phyloP scores from a whole-genome alignment of 208 protist species.

The Crithidia sp. region DNA sequence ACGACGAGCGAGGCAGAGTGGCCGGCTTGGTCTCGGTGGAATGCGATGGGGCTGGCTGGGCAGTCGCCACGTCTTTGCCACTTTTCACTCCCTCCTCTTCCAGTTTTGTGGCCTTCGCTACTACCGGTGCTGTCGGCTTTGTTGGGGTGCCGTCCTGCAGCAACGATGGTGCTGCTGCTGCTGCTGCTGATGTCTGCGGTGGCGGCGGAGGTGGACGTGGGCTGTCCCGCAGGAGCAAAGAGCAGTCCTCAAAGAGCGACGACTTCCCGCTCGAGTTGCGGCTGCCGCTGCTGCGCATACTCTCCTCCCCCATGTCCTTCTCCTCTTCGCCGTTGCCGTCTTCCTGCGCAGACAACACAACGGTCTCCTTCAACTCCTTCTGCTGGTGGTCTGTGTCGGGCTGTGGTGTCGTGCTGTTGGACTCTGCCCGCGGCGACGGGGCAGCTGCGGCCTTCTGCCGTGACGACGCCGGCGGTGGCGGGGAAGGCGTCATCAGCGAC shows the following conservation, averaged over 20 bases:
- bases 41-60: too few species aligned
- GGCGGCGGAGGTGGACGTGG: neutral
- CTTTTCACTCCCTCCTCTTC: neutral
- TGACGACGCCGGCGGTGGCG: neutral
- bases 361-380: neutral
- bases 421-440: neutral
- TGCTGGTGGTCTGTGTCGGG: neutral
- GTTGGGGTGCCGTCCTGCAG: too few species aligned
- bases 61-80: neutral
- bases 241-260: conserved; percentile 14
- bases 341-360: neutral
- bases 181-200: neutral
- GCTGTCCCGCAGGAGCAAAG: conserved; percentile 2
- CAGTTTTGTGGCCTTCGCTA: neutral
- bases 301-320: neutral
- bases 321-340: neutral
- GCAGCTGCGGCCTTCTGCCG: neutral
- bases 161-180: too few species aligned
- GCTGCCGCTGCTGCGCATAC: conserved; percentile 1
- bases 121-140: neutral
- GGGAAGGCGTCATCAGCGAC: neutral
- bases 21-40: neutral
- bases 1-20: neutral
- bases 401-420: neutral
- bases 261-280: neutral